A percentile compares a stretch with the other conserved stretches of the same genome.
Conservation (phyloP, 805 yeast species). For the Millerago galiae region DNA sequence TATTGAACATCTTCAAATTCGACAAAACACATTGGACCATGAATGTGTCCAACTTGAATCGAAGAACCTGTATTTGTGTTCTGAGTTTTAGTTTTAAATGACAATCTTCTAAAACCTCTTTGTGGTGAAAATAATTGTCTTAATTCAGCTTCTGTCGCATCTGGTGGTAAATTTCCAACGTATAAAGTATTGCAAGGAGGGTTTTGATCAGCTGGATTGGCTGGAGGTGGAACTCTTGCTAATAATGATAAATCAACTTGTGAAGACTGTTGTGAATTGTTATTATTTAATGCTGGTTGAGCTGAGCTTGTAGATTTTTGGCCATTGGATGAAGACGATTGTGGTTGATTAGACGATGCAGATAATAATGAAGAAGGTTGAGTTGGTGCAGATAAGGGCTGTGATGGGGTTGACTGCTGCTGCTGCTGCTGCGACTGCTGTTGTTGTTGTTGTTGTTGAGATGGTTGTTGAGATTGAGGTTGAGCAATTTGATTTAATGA, state of each 20-base stretch:
- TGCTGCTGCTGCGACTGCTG: conserved; percentile 2
- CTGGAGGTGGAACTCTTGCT: conserved; percentile 84
- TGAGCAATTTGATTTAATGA: conserved; percentile 12
- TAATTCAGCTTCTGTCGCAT: conserved; percentile 90
- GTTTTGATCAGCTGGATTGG: conserved; percentile 97
- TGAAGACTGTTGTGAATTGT: conserved; percentile 21
- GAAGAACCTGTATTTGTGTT: conserved; percentile 29
- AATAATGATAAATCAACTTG: conserved; percentile 62
- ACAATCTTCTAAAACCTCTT: conserved; percentile 85
- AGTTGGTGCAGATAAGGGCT: conserved; percentile 8
- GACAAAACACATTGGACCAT: conserved; percentile 99
- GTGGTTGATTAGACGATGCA: conserved; percentile 16
- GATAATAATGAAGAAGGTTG: conserved; percentile 9
- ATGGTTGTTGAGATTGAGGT: conserved; percentile 1
- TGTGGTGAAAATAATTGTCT: conserved; percentile 83
- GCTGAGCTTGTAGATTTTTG: conserved; percentile 2
- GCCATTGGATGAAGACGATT: conserved; percentile 5
- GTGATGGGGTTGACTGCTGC: conserved; percentile 2
- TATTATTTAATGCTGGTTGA: conserved; percentile 2
- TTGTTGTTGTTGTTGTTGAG: conserved; percentile 4
- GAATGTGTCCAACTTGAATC: conserved; percentile 36
- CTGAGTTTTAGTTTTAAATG: conserved; percentile 73
- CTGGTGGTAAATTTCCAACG: conserved; percentile 96
- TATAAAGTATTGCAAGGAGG: conserved; percentile 97
- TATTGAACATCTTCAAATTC: conserved; percentile 94